Conservation (phyloP, 2,329 filamentous ascomycete genomes). For the Pseudocercospora musae region DNA sequence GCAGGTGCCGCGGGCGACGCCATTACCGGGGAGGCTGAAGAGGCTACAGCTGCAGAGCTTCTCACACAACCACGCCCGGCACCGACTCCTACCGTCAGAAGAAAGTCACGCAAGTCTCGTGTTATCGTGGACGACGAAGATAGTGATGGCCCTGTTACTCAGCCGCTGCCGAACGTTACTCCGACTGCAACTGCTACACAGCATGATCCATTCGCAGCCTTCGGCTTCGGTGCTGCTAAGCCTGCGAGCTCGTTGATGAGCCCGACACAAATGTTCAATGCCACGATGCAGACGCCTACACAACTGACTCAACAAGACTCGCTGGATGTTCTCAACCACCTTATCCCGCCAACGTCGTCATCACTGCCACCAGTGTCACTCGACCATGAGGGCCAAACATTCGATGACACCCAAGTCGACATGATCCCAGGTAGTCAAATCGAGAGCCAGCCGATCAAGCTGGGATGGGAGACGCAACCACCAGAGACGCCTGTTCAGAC, state of each 20-base stretch:
- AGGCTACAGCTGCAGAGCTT: not conserved
- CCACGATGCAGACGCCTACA: slow-evolving; percentile 37
- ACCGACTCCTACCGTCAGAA: slow-evolving; percentile 15
- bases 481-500: slow-evolving; percentile 31
- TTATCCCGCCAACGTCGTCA: slow-evolving; percentile 33
- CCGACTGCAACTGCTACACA: slow-evolving; percentile 13
- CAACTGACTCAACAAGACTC: slow-evolving; percentile 44
- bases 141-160: slow-evolving; percentile 25
- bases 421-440: slow-evolving; percentile 23
- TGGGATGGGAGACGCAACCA: slow-evolving; percentile 35
- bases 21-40: not conserved
- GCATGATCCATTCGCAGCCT: slow-evolving; percentile 35
- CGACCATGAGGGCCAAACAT: slow-evolving; percentile 10
- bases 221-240: slow-evolving; percentile 29
- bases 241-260: slow-evolving; percentile 30
- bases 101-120: slow-evolving; percentile 31
- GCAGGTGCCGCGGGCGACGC: slow-evolving; percentile 13
- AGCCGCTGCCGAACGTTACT: not conserved
- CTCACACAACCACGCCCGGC: slow-evolving; percentile 1
- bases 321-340: slow-evolving; percentile 33
- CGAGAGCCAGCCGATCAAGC: slow-evolving; percentile 36
- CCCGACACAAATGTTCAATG: slow-evolving; percentile 36
- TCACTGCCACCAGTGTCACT: slow-evolving; percentile 25
- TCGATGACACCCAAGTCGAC: slow-evolving; percentile 17
- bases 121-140: slow-evolving; percentile 37